A percentile compares a stretch with the other conserved stretches of the same genome.
phyloP scores from a whole-genome alignment of 2,329 filamentous ascomycete genomes.

The Pseudogymnoascus sp. region DNA sequence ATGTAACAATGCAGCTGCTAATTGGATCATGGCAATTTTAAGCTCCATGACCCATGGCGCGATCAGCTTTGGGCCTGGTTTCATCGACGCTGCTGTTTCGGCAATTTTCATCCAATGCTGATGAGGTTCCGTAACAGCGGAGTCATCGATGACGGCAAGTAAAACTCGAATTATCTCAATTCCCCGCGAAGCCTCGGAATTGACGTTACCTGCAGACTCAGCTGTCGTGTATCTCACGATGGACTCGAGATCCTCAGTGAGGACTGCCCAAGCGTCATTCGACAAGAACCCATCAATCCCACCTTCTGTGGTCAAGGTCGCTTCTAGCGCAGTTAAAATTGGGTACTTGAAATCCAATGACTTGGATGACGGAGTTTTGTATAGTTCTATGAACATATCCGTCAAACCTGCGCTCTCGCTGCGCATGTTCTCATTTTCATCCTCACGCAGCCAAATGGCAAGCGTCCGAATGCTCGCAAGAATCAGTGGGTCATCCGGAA shows the following conservation, averaged over 20 bases:
- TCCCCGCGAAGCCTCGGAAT: slow-evolving; percentile 37
- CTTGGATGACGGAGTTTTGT: slow-evolving; percentile 30
- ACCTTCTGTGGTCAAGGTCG: slow-evolving; percentile 40
- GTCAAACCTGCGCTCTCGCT: slow-evolving; percentile 42
- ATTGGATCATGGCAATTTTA: slow-evolving; percentile 45
- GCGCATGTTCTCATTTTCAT: slow-evolving; percentile 52
- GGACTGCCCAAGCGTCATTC: slow-evolving; percentile 45
- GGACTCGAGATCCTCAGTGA: slow-evolving; percentile 42
- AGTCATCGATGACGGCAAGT: slow-evolving; percentile 42
- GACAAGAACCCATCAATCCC: slow-evolving; percentile 34
- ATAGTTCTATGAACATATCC: slow-evolving; percentile 58
- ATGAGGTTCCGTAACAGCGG: slow-evolving; percentile 32
- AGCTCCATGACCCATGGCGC: slow-evolving; percentile 34
- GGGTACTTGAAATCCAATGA: slow-evolving; percentile 47
- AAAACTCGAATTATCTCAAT: slow-evolving; percentile 50
- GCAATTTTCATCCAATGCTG: slow-evolving; percentile 52
- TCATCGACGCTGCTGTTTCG: slow-evolving; percentile 38
- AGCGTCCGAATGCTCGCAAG: slow-evolving; percentile 50
- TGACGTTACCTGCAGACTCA: not conserved
- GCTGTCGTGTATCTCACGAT: slow-evolving; percentile 33
- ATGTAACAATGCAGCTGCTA: slow-evolving; percentile 44
- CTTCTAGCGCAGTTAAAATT: slow-evolving; percentile 52
- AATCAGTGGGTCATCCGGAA: slow-evolving; percentile 47
- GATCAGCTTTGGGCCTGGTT: slow-evolving; percentile 10
- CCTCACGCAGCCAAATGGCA: slow-evolving; percentile 61